Base-by-base conservation (phyloP, 495 filamentous ascomycete species). In the Aspergillus wentii region DNA sequence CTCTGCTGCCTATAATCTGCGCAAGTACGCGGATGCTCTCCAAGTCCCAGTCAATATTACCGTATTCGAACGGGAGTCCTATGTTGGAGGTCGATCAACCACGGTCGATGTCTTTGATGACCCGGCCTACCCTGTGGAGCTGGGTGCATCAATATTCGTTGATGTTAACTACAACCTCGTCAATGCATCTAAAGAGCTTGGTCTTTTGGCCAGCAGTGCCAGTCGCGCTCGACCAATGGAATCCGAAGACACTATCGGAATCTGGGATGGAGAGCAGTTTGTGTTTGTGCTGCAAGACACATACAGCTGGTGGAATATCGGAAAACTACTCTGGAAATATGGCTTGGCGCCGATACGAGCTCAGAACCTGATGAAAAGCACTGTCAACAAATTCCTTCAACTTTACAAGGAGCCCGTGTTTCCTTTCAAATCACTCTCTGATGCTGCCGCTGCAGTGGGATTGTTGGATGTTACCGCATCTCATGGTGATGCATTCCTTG, bases 81-180 rank as follows among this genome's bases (percentile, higher is more conserved):
- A 85, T 53, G 71, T 96, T 19, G 94, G 92, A 2, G 92, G 92
- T 17, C 84, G 92, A 9, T 86, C 86, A 17, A 92, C 88, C 5
- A 97, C 92, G 14, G 83, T 96, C 22, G 73, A 94, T 55, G 84
- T 79, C 0, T 88, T 85, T 44, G 77, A 78, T 44, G 71, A 92
- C 49, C 70, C 82, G 4, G 51, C 68, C 0, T 61, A 78, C 30
- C 87, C 86, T 5, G 75, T 95, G 31, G 92, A 99, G 48, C 74
- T 96, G 1, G 92, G 92, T 7, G 94, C 85, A 23, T 89, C 81
- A 20, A 94, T 97, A 47, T 99, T 99, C 53, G 88, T 97, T 18
- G 56, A 84, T 29, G 76, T 86, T 29, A 99, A 99, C 54, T 61
- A 78, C 11, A 94, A 90, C 50, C 76, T 97, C 9, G 76, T 81